These are phyloP conservation scores for Hamamelis virginiana DNA, from an alignment of 164 flowering plant genomes.

Conservation along the genomic window DNA sequence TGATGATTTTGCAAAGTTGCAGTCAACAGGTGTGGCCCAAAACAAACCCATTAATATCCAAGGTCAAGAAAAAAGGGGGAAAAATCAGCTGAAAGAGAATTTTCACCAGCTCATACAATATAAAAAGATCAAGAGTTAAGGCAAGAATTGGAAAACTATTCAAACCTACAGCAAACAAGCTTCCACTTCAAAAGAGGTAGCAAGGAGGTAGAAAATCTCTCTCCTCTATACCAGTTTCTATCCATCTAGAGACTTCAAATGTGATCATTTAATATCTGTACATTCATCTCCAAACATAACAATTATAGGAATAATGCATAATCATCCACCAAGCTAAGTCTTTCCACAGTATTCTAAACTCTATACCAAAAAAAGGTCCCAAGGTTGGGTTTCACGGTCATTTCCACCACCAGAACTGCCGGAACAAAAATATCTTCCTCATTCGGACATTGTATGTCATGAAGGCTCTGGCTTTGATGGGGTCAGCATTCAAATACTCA, in stretches of 20 bases:
- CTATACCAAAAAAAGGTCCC: slow-evolving; percentile 7
- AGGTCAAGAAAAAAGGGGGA: neutral
- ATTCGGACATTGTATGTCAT: slow-evolving; percentile 36
- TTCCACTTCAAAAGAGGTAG: neutral
- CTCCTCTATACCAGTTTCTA: neutral
- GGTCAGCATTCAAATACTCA: slow-evolving; percentile 43
- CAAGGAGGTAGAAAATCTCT: neutral
- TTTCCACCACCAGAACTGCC: slow-evolving; percentile 49
- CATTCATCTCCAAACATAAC: slow-evolving; percentile 16
- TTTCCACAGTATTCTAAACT: slow-evolving; percentile 2
- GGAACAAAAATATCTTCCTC: slow-evolving; percentile 34
- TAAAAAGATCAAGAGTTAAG: too few species aligned
- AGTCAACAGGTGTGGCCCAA: too few species aligned
- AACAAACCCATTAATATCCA: neutral
- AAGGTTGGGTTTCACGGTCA: neutral
- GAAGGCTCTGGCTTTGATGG: slow-evolving; percentile 41
- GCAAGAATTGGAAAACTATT: too few species aligned
- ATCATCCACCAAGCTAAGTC: neutral
- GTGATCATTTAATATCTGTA: slow-evolving; percentile 14
- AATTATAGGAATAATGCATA: slow-evolving; percentile 2
- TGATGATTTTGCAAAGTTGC: too few species aligned
- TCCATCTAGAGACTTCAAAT: neutral
- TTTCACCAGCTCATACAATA: neutral
- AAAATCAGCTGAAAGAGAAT: neutral
- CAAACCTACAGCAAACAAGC: too few species aligned